Evolutionary conservation across 2,329 filamentous ascomycete genomes (phyloP), one percentile per base, ranked within the genome.

Genomic region (Orbilia blumenaviensis): DNA sequence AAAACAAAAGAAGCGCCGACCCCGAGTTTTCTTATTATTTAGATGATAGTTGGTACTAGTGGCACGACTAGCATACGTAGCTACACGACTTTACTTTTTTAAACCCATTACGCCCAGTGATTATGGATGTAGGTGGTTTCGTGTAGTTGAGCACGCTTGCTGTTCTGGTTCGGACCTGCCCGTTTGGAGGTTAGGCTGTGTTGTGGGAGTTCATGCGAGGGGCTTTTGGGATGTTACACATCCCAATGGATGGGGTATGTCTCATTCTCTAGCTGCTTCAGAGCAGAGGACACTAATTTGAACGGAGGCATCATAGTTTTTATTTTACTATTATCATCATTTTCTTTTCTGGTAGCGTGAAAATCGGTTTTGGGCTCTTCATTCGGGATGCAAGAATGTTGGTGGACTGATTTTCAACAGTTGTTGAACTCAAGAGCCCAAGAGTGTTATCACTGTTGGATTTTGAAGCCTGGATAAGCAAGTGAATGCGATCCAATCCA

Each of bases 191-290:
- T 38, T 56, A 56, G 52, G n/a, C 18, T 38, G 52, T 25, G 52
- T 25, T 38, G 32, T 38, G 16, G 29, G 10, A 27, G 50, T 36
- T 56, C 52, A 56, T 56, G 32, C 52, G 29, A 56, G 52, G 52
- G 52, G 52, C 18, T 54, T 34, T 54, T 54, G 25, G 16, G 48
- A 10, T 38, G 52, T 56, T 56, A 56, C 52, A 38, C 52, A 23
- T 56, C 23, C 16, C 48, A 27, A 56, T 32, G 25, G 34, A 38
- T 56, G 32, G 32, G 8, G 32, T 29, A 56, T 56, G 52, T 56
- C 52, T 56, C 52, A 56, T 38, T 56, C 52, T 56, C 52, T 14
- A 38, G 52, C 52, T 36, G 52, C 32, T 18, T 56, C 52, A 56
- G 27, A 29, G 48, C 42, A 46, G 42, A 25, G 14, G 23, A 46